A percentile compares a stretch with the other conserved stretches of the same genome.
Evolutionary conservation across 2,329 filamentous ascomycete genomes (phyloP).

Genomic region (Leptographium lundbergii): DNA sequence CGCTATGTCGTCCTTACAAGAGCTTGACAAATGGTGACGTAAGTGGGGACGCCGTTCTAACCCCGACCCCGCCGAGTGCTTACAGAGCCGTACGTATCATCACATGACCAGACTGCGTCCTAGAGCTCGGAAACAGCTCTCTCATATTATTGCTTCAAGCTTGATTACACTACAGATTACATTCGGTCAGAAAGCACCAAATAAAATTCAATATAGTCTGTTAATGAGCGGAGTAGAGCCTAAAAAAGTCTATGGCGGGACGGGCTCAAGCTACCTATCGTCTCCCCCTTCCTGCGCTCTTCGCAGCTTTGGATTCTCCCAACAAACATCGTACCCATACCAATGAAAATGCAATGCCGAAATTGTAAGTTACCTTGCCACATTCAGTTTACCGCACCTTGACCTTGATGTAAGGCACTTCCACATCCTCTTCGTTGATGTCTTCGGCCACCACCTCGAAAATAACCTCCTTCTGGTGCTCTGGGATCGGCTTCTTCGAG

Average conservation of each 20-base stretch:
- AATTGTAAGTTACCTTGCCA: not conserved
- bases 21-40: conserved; percentile 12
- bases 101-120: not conserved
- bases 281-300: not conserved
- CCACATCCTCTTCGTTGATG: conserved; percentile 78
- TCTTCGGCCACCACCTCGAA: conserved; percentile 95
- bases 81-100: not conserved
- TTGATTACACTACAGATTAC: too few relatives aligned
- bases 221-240: not conserved
- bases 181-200: not conserved
- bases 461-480: conserved; percentile 89
- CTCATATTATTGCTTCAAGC: too few relatives aligned
- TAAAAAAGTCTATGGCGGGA: not conserved
- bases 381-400: conserved; percentile 37
- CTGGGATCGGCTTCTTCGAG: conserved; percentile 82
- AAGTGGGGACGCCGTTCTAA: not conserved
- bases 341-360: not conserved
- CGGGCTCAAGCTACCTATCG: not conserved
- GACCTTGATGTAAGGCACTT: conserved; percentile 93
- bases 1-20: not conserved
- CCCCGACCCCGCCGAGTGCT: not conserved
- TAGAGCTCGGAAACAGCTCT: too few relatives aligned
- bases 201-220: not conserved
- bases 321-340: not conserved
- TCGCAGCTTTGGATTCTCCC: not conserved